These are phyloP conservation scores for Cyberlindnera euphorbiae DNA, from an alignment of 805 yeast species.

Conservation along the genomic window DNA sequence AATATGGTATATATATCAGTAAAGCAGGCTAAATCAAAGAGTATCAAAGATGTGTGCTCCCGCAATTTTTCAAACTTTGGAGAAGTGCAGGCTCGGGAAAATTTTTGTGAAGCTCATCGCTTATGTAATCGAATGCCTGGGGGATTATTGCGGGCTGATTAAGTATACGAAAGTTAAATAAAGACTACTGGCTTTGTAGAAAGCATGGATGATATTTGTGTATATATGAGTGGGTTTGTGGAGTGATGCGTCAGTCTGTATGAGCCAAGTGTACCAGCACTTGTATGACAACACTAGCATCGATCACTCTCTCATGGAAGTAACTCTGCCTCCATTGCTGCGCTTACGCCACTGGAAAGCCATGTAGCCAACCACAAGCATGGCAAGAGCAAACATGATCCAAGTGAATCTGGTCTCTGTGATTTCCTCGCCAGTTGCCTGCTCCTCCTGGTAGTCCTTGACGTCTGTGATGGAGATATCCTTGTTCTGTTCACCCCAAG, in stretches of 20 bases:
- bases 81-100: conserved; percentile 2
- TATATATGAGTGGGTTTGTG: too few relatives aligned
- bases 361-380: conserved; percentile 18
- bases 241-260: too few relatives aligned
- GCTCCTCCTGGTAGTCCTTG: conserved; percentile 19
- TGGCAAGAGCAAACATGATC: conserved; percentile 16
- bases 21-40: too few relatives aligned
- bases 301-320: conserved; percentile 24
- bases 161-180: too few relatives aligned
- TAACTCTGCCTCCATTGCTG: conserved; percentile 15
- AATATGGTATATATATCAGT: too few relatives aligned
- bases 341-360: conserved; percentile 10
- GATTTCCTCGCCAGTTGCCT: conserved; percentile 3
- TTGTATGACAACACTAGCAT: not conserved
- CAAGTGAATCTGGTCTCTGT: conserved; percentile 12
- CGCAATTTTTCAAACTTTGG: too few relatives aligned
- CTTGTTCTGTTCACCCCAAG: conserved; percentile 26
- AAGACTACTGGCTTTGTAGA: too few relatives aligned
- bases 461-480: conserved; percentile 17
- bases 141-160: not conserved
- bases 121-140: conserved; percentile 7
- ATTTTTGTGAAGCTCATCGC: conserved; percentile 21
- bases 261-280: not conserved
- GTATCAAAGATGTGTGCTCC: too few relatives aligned
- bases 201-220: too few relatives aligned